These are phyloP conservation scores for Craspedostauros australis DNA, from an alignment of 108 stramenopile species.

Conservation along the genomic window DNA sequence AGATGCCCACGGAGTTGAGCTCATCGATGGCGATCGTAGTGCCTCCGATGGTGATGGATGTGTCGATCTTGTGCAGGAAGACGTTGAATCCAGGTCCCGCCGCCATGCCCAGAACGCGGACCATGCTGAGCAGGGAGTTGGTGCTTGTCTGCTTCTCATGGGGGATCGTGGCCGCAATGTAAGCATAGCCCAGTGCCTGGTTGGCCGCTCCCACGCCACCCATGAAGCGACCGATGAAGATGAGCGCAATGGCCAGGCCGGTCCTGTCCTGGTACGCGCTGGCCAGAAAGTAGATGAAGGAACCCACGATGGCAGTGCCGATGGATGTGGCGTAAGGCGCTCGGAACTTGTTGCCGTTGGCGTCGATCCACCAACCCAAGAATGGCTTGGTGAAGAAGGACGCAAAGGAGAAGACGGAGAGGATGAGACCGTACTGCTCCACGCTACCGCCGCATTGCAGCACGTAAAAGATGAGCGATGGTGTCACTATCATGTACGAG, in stretches of 20 bases:
- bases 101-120: slow-evolving; percentile 63
- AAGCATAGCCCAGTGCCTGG: slow-evolving; percentile 59
- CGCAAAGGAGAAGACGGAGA: slow-evolving; percentile 51
- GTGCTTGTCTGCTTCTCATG: slow-evolving; percentile 41
- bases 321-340: slow-evolving; percentile 45
- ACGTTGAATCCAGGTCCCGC: slow-evolving; percentile 53
- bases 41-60: slow-evolving; percentile 1
- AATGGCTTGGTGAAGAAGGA: slow-evolving; percentile 67
- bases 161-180: slow-evolving; percentile 43
- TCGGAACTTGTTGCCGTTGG: slow-evolving; percentile 38
- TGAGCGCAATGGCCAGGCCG: slow-evolving; percentile 22
- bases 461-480: slow-evolving; percentile 74
- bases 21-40: slow-evolving; percentile 33
- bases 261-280: slow-evolving; percentile 12
- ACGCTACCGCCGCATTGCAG: slow-evolving; percentile 47
- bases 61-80: slow-evolving; percentile 37
- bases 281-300: slow-evolving; percentile 50
- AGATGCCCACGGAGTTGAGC: slow-evolving; percentile 63
- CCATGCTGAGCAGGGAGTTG: slow-evolving; percentile 42
- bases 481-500: slow-evolving; percentile 70
- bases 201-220: slow-evolving; percentile 63
- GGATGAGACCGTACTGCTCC: slow-evolving; percentile 57
- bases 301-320: slow-evolving; percentile 38
- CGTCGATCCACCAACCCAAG: slow-evolving; percentile 51
- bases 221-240: slow-evolving; percentile 49